These are phyloP conservation scores for Hypocrella siamensis DNA, from an alignment of 2,329 filamentous ascomycete genomes.

Conservation along the genomic window DNA sequence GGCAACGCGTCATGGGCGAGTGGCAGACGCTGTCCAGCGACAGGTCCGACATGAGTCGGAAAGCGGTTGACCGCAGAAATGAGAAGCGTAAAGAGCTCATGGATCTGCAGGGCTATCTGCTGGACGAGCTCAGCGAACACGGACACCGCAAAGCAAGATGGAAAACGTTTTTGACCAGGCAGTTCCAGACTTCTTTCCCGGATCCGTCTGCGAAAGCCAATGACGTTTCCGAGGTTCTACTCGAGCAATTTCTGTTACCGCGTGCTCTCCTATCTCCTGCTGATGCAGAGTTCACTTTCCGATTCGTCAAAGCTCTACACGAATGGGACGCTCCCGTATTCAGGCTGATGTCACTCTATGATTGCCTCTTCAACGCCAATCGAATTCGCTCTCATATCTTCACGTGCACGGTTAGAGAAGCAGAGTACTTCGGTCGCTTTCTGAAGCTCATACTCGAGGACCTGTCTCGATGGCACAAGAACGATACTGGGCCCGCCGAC, in stretches of 20 bases:
- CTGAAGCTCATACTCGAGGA: slow-evolving; percentile 69
- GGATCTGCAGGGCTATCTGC: slow-evolving; percentile 51
- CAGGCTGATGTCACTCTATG: slow-evolving; percentile 68
- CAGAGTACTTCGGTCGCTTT: slow-evolving; percentile 85
- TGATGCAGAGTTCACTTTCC: slow-evolving; percentile 80
- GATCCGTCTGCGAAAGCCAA: slow-evolving; percentile 47
- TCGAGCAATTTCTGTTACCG: slow-evolving; percentile 88
- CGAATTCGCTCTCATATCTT: slow-evolving; percentile 72
- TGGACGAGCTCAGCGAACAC: slow-evolving; percentile 59
- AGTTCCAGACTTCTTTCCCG: slow-evolving; percentile 68
- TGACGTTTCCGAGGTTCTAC: slow-evolving; percentile 55
- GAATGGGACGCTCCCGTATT: slow-evolving; percentile 74
- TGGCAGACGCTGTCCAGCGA: slow-evolving; percentile 53
- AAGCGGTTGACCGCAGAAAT: slow-evolving; percentile 45
- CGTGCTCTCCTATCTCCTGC: slow-evolving; percentile 68
- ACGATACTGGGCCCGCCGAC: slow-evolving; percentile 38
- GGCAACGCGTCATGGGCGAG: slow-evolving; percentile 50
- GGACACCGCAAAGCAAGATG: slow-evolving; percentile 51
- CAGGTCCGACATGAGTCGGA: slow-evolving; percentile 54
- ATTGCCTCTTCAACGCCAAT: slow-evolving; percentile 72
- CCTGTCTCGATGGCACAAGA: slow-evolving; percentile 69
- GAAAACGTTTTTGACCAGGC: slow-evolving; percentile 53
- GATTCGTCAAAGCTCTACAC: slow-evolving; percentile 77
- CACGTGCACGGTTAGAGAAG: slow-evolving; percentile 76
- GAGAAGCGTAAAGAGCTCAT: slow-evolving; percentile 53